A percentile compares a stretch with the other conserved stretches of the same genome.
phyloP scores from a whole-genome alignment of 2,329 filamentous ascomycete genomes.

The Colletotrichum noveboracense region DNA sequence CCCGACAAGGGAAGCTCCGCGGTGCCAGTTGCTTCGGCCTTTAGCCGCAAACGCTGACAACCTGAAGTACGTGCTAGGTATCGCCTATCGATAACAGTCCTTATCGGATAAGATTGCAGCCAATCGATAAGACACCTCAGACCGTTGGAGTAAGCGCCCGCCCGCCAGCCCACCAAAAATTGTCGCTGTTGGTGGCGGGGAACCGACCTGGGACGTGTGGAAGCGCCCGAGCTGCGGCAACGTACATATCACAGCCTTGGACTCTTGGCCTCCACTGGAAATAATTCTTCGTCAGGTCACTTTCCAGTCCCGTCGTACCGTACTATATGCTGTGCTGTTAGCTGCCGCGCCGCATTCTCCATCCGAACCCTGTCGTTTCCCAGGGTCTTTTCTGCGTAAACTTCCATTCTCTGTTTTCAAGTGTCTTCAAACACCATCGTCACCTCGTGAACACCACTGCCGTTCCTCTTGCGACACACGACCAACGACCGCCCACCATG shows the following conservation, averaged over 20 bases:
- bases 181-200: neutral
- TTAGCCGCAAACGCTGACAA: neutral
- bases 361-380: neutral
- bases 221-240: neutral
- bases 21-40: neutral
- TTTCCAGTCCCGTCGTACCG: neutral
- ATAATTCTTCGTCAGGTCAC: conserved; percentile 18
- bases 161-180: neutral
- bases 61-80: neutral
- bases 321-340: neutral
- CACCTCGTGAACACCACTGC: neutral
- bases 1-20: conserved; percentile 19
- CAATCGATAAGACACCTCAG: neutral
- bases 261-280: neutral
- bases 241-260: conserved; percentile 13
- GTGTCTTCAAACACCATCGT: neutral
- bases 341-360: neutral
- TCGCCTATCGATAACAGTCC: neutral
- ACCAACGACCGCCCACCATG: conserved; percentile 38
- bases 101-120: neutral
- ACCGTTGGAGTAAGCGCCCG: neutral
- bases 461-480: neutral
- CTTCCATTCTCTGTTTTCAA: neutral
- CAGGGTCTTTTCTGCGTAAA: neutral
- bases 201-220: neutral